Evolutionary conservation across 2,329 filamentous ascomycete genomes (phyloP).

Genomic region (Scedosporium apiospermum): DNA sequence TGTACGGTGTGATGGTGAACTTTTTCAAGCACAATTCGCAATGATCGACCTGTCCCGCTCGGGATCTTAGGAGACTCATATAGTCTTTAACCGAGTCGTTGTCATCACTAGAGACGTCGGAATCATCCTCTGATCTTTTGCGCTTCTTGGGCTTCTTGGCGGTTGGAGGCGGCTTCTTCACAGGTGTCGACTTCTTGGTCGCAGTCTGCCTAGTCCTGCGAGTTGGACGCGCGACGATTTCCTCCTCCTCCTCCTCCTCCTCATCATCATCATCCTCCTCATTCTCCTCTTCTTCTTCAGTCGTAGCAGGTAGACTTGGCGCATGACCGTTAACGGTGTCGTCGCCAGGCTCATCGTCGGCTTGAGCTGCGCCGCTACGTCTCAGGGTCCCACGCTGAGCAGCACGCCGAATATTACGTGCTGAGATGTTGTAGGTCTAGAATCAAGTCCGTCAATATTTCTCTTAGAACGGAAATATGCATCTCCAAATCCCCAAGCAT

Average conservation of each 20-base stretch:
- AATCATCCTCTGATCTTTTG: constrained; percentile 34
- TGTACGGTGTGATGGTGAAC: constrained; percentile 89
- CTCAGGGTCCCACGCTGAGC: constrained; percentile 25
- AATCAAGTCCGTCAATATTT: not conserved
- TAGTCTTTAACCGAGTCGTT: constrained; percentile 33
- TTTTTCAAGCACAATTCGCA: constrained; percentile 78
- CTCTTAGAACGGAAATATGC: not conserved
- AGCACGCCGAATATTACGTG: constrained; percentile 41
- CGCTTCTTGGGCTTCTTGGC: constrained; percentile 43
- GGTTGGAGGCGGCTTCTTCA: constrained; percentile 30
- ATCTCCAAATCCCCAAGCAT: not conserved
- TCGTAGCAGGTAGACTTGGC: constrained; percentile 13
- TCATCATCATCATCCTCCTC: constrained; percentile 41
- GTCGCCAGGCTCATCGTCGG: constrained; percentile 4
- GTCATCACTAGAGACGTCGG: constrained; percentile 7
- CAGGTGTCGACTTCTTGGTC: constrained; percentile 14
- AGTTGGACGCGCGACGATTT: not conserved
- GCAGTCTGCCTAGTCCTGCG: constrained; percentile 1
- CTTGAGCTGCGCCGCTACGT: constrained; percentile 12
- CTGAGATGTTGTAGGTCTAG: constrained; percentile 64
- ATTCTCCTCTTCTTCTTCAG: constrained; percentile 27
- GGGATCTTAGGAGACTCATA: constrained; percentile 30
- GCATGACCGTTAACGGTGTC: constrained; percentile 16
- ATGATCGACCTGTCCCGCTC: constrained; percentile 82
- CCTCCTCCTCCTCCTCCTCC: constrained; percentile 54